phyloP scores from a whole-genome alignment of 2,329 filamentous ascomycete species.

The Fusarium foetens region DNA sequence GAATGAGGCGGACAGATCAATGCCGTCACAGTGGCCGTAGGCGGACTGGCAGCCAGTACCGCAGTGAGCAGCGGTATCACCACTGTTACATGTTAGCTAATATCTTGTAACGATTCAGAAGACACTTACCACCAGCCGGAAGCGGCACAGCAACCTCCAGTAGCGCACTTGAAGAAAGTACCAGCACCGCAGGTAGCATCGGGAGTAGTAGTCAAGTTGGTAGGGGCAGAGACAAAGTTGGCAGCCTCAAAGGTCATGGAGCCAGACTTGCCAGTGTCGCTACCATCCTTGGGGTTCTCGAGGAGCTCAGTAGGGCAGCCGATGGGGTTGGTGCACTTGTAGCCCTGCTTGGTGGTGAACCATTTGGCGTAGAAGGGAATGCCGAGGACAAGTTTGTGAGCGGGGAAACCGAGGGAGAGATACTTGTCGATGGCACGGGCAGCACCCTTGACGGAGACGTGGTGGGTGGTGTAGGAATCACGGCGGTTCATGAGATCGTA shows the following conservation, averaged over 20 bases:
- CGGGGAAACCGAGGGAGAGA: constrained; percentile 63
- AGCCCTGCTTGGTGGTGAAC: constrained; percentile 64
- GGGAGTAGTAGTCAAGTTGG: constrained; percentile 30
- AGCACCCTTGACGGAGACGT: constrained; percentile 67
- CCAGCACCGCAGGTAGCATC: constrained; percentile 38
- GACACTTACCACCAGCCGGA: constrained; percentile 40
- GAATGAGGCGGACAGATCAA: constrained; percentile 49
- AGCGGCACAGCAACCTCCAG: constrained; percentile 29
- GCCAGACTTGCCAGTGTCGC: constrained; percentile 63
- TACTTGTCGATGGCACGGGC: constrained; percentile 68
- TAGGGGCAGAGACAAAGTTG: constrained; percentile 41
- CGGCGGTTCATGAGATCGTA: constrained; percentile 80
- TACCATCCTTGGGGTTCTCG: constrained; percentile 66
- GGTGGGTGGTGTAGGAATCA: constrained; percentile 72
- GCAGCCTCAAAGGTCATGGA: constrained; percentile 53
- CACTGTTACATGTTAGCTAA: constrained; percentile 1
- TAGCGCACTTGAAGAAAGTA: constrained; percentile 27
- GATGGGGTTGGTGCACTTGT: constrained; percentile 59
- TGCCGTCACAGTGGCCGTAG: constrained; percentile 34
- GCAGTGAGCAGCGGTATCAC: constrained; percentile 35
- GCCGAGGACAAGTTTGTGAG: constrained; percentile 70
- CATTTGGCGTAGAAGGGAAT: constrained; percentile 77
- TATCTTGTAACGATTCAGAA: accelerated
- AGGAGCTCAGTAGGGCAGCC: constrained; percentile 69
- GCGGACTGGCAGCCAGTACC: constrained; percentile 33